Conservation (phyloP, 2,329 filamentous ascomycete species). For the Colletotrichum magnum region DNA sequence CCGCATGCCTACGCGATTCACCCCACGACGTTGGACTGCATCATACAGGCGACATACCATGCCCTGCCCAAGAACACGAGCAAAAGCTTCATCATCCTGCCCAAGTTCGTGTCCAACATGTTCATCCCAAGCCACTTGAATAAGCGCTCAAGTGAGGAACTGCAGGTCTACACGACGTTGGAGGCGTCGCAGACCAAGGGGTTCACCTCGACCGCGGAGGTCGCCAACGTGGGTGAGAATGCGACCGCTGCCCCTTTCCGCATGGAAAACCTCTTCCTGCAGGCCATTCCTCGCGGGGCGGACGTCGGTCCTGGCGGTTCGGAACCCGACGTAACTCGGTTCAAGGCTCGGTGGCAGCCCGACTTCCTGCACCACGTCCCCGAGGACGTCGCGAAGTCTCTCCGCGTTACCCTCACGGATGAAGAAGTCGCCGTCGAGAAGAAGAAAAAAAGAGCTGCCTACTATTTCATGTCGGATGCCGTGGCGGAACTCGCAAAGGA, state of each 20-base stretch:
- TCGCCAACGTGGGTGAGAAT: too few relatives aligned
- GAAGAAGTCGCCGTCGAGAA: too few relatives aligned
- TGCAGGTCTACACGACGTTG: too few relatives aligned
- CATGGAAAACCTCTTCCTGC: not conserved
- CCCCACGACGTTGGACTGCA: constrained; percentile 3
- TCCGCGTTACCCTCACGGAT: not conserved
- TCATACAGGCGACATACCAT: not conserved
- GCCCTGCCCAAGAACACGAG: not conserved
- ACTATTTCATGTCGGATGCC: too few relatives aligned
- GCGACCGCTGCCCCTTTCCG: too few relatives aligned
- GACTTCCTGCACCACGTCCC: not conserved
- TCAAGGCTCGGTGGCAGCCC: not conserved
- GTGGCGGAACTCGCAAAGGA: too few relatives aligned
- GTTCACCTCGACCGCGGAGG: too few relatives aligned
- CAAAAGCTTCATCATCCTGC: not conserved
- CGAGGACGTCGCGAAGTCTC: not conserved
- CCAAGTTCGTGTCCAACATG: too few relatives aligned
- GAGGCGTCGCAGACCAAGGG: too few relatives aligned
- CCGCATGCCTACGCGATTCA: not conserved
- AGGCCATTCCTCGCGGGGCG: not conserved
- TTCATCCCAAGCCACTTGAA: too few relatives aligned
- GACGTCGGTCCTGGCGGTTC: not conserved
- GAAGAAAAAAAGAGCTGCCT: too few relatives aligned
- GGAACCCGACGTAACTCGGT: not conserved
- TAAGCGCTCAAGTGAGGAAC: too few relatives aligned